Conservation (phyloP, 805 yeast genomes). For the Pichia ethanolica region DNA sequence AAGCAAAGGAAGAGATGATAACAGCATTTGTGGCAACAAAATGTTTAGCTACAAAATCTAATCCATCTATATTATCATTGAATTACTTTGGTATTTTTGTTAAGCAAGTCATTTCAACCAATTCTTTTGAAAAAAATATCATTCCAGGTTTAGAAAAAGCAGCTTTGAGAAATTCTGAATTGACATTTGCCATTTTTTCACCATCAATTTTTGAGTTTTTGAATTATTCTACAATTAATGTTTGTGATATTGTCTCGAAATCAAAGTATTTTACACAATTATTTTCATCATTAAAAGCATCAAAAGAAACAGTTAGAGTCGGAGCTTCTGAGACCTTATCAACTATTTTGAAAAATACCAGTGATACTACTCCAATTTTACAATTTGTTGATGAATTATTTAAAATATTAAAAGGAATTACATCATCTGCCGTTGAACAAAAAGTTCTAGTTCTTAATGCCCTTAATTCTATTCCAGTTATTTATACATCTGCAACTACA, state of each 20-base stretch:
- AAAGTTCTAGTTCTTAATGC: conserved; percentile 46
- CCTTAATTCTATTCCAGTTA: conserved; percentile 23
- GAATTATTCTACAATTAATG: conserved; percentile 29
- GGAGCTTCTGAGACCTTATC: conserved; percentile 35
- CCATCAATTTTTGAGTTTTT: conserved; percentile 39
- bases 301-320: conserved; percentile 57
- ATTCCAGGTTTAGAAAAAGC: conserved; percentile 64
- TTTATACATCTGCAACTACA: conserved; percentile 1
- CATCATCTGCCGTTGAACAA: conserved; percentile 57
- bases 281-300: conserved; percentile 53
- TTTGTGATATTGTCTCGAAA: conserved; percentile 32
- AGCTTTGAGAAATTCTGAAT: conserved; percentile 71
- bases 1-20: conserved; percentile 11
- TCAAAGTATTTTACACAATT: conserved; percentile 44
- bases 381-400: conserved; percentile 46
- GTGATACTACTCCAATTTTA: conserved; percentile 22
- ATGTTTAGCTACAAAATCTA: conserved; percentile 29
- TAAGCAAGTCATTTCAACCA: conserved; percentile 1
- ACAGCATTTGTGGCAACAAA: conserved; percentile 29
- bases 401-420: conserved; percentile 47
- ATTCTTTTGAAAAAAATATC: conserved; percentile 12
- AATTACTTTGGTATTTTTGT: conserved; percentile 15
- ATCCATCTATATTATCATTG: conserved; percentile 15
- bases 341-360: conserved; percentile 14
- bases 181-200: conserved; percentile 48